Conservation (phyloP, 306 rosid species). For the Gastrolobium bilobum region DNA sequence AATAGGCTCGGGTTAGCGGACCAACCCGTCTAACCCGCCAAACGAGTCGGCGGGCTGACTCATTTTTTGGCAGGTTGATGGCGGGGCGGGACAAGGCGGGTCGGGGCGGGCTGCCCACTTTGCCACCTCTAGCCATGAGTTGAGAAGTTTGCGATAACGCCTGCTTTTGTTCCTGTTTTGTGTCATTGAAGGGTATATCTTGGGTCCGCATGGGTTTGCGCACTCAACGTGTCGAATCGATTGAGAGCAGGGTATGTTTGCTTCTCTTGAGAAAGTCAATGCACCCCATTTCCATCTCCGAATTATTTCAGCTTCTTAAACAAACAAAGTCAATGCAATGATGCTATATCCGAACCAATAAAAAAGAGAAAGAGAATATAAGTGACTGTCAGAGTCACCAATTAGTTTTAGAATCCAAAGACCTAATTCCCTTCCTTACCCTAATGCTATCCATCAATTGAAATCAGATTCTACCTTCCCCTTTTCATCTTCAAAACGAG, state of each 20-base stretch:
- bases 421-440: background rate
- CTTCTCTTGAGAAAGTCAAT: conserved; percentile 46
- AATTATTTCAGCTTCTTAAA: conserved; percentile 39
- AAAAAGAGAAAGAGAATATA: background rate
- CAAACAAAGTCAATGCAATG: conserved; percentile 40
- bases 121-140: no score
- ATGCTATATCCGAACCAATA: conserved; percentile 32
- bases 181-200: conserved; percentile 24
- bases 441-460: background rate
- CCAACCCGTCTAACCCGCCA: no score
- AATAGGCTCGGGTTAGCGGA: no score
- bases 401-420: conserved; percentile 19
- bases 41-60: no score
- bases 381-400: background rate
- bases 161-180: background rate
- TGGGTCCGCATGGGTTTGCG: conserved; percentile 50
- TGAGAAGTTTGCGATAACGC: background rate
- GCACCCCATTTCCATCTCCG: conserved; percentile 34
- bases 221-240: conserved; percentile 19
- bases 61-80: no score
- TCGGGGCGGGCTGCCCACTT: no score
- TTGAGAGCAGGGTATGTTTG: conserved; percentile 15
- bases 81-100: no score
- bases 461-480: background rate
- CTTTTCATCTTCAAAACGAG: background rate